Evolutionary conservation across 768 basidiomycete genomes (phyloP).

Genomic region (Trametes cingulata): DNA sequence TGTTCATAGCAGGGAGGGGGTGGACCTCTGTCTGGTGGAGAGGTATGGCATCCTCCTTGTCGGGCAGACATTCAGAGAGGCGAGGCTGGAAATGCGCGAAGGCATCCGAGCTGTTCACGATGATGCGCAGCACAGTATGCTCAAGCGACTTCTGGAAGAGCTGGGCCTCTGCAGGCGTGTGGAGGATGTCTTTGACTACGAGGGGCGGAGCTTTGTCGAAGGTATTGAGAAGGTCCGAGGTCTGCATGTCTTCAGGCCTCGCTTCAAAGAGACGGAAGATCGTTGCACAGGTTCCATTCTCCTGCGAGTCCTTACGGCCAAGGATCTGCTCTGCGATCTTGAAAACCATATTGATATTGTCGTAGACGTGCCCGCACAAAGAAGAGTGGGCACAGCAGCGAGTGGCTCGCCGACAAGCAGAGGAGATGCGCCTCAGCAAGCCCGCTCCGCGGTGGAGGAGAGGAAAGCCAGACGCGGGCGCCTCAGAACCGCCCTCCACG

Average conservation of each 20-base stretch:
- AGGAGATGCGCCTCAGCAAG: background rate
- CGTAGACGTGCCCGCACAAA: slow-evolving; percentile 28
- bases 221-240: slow-evolving; percentile 21
- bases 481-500: too few species aligned
- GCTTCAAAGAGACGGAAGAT: slow-evolving; percentile 33
- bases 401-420: slow-evolving; percentile 1
- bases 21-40: slow-evolving; percentile 33
- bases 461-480: too few species aligned
- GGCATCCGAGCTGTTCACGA: slow-evolving; percentile 17
- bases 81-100: too few species aligned
- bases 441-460: background rate
- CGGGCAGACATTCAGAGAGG: too few species aligned
- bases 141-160: slow-evolving; percentile 21
- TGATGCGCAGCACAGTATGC: slow-evolving; percentile 34
- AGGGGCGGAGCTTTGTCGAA: slow-evolving; percentile 31
- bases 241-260: slow-evolving; percentile 27
- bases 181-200: slow-evolving; percentile 30
- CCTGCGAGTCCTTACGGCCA: slow-evolving; percentile 35
- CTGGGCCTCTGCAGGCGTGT: slow-evolving; percentile 22
- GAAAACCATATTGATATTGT: slow-evolving; percentile 41
- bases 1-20: slow-evolving; percentile 36
- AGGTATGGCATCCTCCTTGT: slow-evolving; percentile 21
- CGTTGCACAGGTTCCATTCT: slow-evolving; percentile 42
- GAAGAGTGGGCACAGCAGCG: too few species aligned
- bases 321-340: slow-evolving; percentile 35